Percentiles rank a stretch among this genome's conserved stretches.
Conservation (phyloP, 2,329 filamentous ascomycete genomes). For the Diaporthe australafricana region DNA sequence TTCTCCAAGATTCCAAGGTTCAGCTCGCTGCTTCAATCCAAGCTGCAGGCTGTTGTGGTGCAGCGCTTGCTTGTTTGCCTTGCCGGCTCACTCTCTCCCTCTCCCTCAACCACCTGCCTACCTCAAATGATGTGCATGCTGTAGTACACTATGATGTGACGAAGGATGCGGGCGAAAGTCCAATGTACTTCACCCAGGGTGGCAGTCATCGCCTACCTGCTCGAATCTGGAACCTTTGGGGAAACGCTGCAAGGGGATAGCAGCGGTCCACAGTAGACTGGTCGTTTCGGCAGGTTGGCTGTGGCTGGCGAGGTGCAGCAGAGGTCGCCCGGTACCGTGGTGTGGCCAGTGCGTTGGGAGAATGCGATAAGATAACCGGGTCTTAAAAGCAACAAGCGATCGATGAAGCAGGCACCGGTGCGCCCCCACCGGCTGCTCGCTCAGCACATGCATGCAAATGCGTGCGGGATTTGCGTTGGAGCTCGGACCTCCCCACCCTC, state of each 20-base stretch:
- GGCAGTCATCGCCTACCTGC: not conserved
- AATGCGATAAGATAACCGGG: not conserved
- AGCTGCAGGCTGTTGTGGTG: constrained; percentile 14
- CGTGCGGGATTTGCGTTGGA: not conserved
- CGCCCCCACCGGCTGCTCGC: not conserved
- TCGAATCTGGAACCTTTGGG: constrained; percentile 7
- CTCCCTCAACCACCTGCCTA: not conserved
- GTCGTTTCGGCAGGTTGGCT: not conserved
- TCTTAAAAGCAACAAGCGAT: not conserved
- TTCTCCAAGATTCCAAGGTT: constrained; percentile 30
- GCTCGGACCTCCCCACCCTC: constrained; percentile 16
- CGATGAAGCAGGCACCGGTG: not conserved
- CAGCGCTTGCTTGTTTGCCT: constrained; percentile 20
- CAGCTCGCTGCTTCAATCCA: constrained; percentile 29
- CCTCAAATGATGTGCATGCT: not conserved
- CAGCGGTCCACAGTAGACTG: not conserved
- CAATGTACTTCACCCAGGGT: not conserved
- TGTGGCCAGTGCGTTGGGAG: not conserved
- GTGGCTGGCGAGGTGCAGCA: constrained; percentile 17
- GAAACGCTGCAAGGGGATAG: constrained; percentile 18
- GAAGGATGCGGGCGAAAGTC: not conserved
- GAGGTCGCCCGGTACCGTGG: not conserved
- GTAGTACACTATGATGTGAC: constrained; percentile 5
- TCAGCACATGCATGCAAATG: not conserved
- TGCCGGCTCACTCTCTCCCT: not conserved